Percentiles rank a stretch among this genome's conserved stretches.
phyloP scores from a whole-genome alignment of 2,329 filamentous ascomycete species.

The Claviceps africana region DNA sequence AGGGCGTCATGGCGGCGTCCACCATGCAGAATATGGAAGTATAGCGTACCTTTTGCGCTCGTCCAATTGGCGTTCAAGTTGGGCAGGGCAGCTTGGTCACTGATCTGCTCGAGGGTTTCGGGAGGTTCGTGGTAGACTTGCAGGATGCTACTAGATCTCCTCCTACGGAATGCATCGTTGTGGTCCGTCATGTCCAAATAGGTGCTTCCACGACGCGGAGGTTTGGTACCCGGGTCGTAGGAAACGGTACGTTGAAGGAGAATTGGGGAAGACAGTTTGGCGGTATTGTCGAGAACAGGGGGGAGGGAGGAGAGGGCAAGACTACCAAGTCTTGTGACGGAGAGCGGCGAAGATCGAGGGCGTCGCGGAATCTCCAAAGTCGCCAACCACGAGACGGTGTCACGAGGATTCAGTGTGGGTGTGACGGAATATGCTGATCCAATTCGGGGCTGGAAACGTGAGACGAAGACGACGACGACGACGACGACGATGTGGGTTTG shows the following conservation, averaged over 20 bases:
- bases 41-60: constrained; percentile 79
- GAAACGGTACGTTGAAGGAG: constrained; percentile 80
- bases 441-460: neutral
- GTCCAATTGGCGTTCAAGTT: constrained; percentile 99
- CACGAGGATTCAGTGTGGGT: neutral
- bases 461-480: neutral
- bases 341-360: constrained; percentile 3
- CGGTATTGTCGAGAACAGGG: constrained; percentile 48
- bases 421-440: neutral
- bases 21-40: neutral
- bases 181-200: constrained; percentile 46
- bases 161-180: constrained; percentile 59
- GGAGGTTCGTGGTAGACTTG: constrained; percentile 90
- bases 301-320: constrained; percentile 6
- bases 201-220: constrained; percentile 46
- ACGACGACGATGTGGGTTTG: neutral
- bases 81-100: constrained; percentile 84
- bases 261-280: constrained; percentile 88
- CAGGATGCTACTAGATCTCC: constrained; percentile 88
- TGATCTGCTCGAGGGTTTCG: constrained; percentile 94
- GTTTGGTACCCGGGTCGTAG: constrained; percentile 70
- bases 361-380: constrained; percentile 3
- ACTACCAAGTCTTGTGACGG: constrained; percentile 3
- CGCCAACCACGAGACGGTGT: neutral
- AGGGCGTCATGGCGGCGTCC: constrained; percentile 1